Percentiles rank a stretch among this genome's conserved stretches.
Conservation (phyloP, 495 filamentous ascomycete genomes). For the Bacidia gigantensis region DNA sequence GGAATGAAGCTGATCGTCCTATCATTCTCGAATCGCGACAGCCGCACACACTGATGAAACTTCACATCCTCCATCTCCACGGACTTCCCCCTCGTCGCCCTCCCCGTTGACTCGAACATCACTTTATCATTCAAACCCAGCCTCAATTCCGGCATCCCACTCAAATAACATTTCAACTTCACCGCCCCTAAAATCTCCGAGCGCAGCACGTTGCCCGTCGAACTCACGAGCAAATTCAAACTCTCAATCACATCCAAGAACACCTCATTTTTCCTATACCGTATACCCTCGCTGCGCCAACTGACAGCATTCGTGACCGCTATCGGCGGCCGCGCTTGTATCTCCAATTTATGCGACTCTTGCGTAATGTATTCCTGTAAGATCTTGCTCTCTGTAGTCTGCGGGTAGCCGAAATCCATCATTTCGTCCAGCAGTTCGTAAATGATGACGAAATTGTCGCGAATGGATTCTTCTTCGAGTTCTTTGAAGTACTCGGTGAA, state of each 20-base stretch:
- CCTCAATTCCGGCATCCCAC: conserved; percentile 94
- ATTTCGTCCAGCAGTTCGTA: conserved; percentile 99
- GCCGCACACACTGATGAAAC: conserved; percentile 95
- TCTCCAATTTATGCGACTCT: conserved; percentile 95
- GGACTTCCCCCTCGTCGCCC: conserved; percentile 88
- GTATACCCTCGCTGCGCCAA: conserved; percentile 95
- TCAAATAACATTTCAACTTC: conserved; percentile 99
- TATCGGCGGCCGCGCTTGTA: conserved; percentile 97
- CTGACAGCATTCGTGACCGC: conserved; percentile 97
- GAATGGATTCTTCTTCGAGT: conserved; percentile 96
- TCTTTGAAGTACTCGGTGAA: conserved; percentile 99
- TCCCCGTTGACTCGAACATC: conserved; percentile 98
- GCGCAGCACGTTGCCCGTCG: conserved; percentile 88
- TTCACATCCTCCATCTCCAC: conserved; percentile 99
- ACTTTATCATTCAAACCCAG: conserved; percentile 96
- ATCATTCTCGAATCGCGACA: conserved; percentile 96
- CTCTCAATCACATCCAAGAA: conserved; percentile 97
- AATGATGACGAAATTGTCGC: conserved; percentile 98
- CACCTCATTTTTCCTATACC: conserved; percentile 98
- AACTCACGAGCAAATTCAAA: conserved; percentile 87
- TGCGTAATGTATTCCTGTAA: conserved; percentile 99
- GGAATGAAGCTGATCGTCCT: conserved; percentile 98
- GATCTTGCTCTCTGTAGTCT: conserved; percentile 98
- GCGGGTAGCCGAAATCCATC: conserved; percentile 99
- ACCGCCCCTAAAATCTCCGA: conserved; percentile 95